These are phyloP conservation scores for Trichoderma sp. DNA, from an alignment of 2,329 filamentous ascomycete species.

Conservation along the genomic window DNA sequence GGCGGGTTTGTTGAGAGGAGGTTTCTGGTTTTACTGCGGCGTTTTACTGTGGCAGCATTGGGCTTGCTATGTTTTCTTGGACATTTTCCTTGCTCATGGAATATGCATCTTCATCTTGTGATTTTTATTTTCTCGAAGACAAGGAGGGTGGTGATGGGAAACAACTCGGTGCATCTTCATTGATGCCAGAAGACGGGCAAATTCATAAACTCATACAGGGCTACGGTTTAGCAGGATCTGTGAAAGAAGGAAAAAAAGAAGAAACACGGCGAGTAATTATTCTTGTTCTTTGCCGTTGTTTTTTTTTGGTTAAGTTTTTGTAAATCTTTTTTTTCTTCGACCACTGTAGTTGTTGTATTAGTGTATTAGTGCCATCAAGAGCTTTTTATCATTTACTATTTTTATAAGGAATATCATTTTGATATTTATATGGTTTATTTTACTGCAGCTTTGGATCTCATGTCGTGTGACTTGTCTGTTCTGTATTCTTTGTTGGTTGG, in stretches of 20 bases:
- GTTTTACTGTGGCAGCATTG: constrained; percentile 24
- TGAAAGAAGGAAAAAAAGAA: constrained; percentile 15
- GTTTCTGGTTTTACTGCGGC: constrained; percentile 13
- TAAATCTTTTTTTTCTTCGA: constrained; percentile 9
- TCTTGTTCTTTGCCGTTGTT: not conserved
- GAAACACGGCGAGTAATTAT: not conserved
- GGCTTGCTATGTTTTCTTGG: constrained; percentile 13
- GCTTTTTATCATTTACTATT: not conserved
- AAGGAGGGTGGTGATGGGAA: not conserved
- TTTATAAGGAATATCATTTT: not conserved
- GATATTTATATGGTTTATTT: not conserved
- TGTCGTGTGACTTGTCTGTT: not conserved
- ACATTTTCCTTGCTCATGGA: not conserved
- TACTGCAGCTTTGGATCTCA: not conserved
- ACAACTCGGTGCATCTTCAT: not conserved
- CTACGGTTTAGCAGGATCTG: constrained; percentile 13
- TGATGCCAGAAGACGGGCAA: constrained; percentile 4
- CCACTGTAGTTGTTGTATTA: constrained; percentile 16
- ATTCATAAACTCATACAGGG: constrained; percentile 18
- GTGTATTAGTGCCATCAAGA: constrained; percentile 12
- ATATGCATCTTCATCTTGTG: not conserved
- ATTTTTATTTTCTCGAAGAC: not conserved
- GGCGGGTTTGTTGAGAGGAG: not conserved
- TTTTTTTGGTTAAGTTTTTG: not conserved
- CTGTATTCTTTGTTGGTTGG: not conserved